Conservation (phyloP, 441 rosid species). For the Codiaeum variegatum region DNA sequence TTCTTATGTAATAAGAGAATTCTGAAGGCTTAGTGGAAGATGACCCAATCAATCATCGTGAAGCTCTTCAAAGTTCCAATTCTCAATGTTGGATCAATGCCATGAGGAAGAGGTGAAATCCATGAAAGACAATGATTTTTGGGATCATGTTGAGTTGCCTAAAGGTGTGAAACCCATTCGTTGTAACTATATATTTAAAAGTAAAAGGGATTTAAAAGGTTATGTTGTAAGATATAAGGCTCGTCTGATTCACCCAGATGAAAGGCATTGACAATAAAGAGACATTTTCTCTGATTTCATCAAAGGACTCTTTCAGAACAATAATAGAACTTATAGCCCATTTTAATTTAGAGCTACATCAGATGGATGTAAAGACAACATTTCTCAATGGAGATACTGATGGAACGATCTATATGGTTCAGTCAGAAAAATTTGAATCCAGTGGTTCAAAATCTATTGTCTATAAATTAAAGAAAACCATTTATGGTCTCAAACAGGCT, state of each 20-base stretch:
- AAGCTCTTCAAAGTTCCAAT: conserved; percentile 1
- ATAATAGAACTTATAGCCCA: neutral
- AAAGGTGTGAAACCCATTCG: conserved; percentile 4
- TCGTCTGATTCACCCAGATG: neutral
- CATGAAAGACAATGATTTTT: conserved; percentile 8
- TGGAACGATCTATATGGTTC: no score
- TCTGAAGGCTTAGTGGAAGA: neutral
- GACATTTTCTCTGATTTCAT: conserved; percentile 1
- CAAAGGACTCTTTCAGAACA: neutral
- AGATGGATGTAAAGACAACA: no score
- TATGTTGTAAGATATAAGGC: neutral
- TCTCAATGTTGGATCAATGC: no score
- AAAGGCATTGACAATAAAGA: neutral
- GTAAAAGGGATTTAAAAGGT: no score
- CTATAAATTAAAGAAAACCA: no score
- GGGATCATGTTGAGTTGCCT: conserved; percentile 11
- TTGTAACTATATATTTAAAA: neutral
- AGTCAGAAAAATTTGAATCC: no score
- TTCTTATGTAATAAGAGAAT: neutral
- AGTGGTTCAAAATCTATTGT: no score
- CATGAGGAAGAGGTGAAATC: conserved; percentile 13
- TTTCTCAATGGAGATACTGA: no score
- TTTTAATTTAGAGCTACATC: no score
- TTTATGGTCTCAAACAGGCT: no score
- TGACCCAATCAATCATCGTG: neutral